phyloP scores from a whole-genome alignment of 305 asterid species.

The Fraxinus floribunda region DNA sequence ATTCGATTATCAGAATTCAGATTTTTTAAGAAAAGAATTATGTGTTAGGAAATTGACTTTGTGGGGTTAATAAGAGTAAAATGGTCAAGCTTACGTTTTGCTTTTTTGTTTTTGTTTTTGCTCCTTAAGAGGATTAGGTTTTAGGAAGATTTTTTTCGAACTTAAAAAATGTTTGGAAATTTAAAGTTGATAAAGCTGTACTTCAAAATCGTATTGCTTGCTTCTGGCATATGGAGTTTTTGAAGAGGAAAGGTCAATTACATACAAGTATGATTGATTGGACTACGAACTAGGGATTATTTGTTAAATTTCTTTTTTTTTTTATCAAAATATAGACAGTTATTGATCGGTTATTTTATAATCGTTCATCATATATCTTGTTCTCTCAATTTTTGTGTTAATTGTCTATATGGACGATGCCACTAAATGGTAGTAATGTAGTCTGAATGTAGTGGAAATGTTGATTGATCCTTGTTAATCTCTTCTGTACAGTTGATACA shows the following conservation, averaged over 20 bases:
- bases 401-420: not conserved
- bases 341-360: not conserved
- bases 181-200: not conserved
- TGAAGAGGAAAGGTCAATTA: not conserved
- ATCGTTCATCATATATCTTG: not conserved
- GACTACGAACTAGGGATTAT: too few species aligned
- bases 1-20: not conserved
- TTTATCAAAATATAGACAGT: not conserved
- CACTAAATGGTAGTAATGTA: not conserved
- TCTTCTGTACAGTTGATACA: conserved; percentile 30
- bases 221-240: not conserved
- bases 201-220: not conserved
- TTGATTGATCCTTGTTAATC: not conserved
- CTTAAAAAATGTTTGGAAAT: not conserved
- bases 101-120: not conserved
- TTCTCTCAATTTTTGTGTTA: not conserved
- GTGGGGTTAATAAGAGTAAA: not conserved
- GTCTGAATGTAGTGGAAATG: not conserved
- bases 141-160: not conserved
- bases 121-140: not conserved
- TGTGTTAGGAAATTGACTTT: not conserved
- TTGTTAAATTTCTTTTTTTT: too few species aligned
- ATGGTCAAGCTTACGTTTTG: not conserved
- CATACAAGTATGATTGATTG: not conserved
- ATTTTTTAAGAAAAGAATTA: not conserved